Evolutionary conservation across 345 rosid species (phyloP).

Genomic region (Viola odorata): DNA sequence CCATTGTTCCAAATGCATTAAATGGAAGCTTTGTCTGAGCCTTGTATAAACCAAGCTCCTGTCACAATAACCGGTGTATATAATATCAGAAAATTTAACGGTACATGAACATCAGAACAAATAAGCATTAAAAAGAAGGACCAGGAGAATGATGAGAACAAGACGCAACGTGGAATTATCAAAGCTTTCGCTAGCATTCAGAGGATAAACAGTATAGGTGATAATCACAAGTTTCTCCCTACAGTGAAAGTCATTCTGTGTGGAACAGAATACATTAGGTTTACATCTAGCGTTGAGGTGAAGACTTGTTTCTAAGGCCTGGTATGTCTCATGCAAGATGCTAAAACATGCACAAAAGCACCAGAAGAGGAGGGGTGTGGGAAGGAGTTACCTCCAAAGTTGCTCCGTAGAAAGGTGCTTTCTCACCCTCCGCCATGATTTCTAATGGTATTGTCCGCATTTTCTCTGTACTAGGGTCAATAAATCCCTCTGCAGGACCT

Average conservation of each 20-base stretch:
- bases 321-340: not conserved
- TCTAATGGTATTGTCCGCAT: conserved; percentile 77
- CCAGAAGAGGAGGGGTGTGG: not conserved
- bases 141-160: not conserved
- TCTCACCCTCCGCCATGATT: conserved; percentile 77
- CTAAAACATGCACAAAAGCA: too few relatives aligned
- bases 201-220: too few relatives aligned
- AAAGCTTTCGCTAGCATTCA: too few relatives aligned
- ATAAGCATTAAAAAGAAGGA: not conserved
- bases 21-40: conserved; percentile 96
- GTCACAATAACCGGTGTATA: conserved; percentile 8
- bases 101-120: conserved; percentile 1
- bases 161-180: not conserved
- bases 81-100: conserved; percentile 2
- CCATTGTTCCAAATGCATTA: conserved; percentile 99
- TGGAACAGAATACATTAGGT: too few relatives aligned
- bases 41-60: conserved; percentile 97
- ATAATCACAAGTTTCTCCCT: too few relatives aligned
- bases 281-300: not conserved
- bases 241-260: too few relatives aligned
- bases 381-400: conserved; percentile 66
- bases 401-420: conserved; percentile 67
- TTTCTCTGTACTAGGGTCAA: conserved; percentile 95
- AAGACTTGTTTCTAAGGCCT: not conserved
- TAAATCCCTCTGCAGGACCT: conserved; percentile 94